Conservation (phyloP, 116 monocot species). For the Papilionanthe hybrid region DNA sequence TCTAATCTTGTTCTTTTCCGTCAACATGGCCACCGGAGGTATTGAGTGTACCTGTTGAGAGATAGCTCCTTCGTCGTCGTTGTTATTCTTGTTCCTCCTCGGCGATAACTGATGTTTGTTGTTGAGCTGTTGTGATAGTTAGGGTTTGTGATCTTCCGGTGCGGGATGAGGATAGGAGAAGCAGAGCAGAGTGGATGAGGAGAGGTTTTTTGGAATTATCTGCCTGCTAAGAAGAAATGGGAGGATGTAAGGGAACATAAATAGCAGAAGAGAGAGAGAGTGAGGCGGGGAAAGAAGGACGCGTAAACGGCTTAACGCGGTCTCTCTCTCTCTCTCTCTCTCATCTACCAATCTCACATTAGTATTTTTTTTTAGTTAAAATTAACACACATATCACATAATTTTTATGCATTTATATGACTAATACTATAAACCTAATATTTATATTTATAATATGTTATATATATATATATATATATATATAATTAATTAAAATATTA, state of each 20-base stretch:
- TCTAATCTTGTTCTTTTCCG: constrained; percentile 14
- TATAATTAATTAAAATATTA: no score
- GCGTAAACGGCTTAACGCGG: no score
- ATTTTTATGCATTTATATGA: no score
- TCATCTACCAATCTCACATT: no score
- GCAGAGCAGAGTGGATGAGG: not conserved
- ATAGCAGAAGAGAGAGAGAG: not conserved
- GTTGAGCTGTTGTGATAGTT: not conserved
- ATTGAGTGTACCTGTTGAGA: not conserved
- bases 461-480: no score
- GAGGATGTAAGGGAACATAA: not conserved
- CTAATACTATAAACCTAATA: no score
- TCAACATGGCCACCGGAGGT: not conserved
- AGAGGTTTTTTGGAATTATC: not conserved
- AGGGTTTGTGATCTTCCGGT: not conserved
- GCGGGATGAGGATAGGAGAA: not conserved
- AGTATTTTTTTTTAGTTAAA: no score
- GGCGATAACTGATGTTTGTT: constrained; percentile 26
- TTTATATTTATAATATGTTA: no score
- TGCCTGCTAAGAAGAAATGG: not conserved
- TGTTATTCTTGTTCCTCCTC: constrained; percentile 66
- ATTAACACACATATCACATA: no score
- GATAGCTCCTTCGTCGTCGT: not conserved
- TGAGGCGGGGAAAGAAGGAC: not conserved
- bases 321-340: no score